Conservation (phyloP, 352 stramenopile genomes). For the Globisporangium megalacanthum region DNA sequence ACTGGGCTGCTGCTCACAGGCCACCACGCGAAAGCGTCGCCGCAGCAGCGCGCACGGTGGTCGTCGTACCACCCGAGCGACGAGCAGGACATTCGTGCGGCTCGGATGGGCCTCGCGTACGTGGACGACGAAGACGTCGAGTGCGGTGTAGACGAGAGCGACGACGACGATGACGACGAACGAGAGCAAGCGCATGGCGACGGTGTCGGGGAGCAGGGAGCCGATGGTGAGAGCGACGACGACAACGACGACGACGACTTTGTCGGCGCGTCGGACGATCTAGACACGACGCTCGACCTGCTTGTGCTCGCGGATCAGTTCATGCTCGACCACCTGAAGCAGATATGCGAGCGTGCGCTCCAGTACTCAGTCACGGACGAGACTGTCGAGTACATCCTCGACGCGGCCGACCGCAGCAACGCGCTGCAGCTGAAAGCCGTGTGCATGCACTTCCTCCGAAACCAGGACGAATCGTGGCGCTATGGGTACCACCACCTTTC, state of each 20-base stretch:
- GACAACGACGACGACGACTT: constrained; percentile 9
- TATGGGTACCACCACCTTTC: constrained; percentile 9
- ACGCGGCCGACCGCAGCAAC: constrained; percentile 90
- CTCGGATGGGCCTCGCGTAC: constrained; percentile 8
- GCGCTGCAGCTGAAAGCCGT: constrained; percentile 87
- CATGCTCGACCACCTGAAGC: constrained; percentile 96
- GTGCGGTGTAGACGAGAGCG: constrained; percentile 1
- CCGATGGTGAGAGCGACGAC: background rate
- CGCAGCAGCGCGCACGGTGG: constrained; percentile 16
- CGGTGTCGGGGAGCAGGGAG: background rate
- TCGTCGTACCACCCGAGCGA: constrained; percentile 15
- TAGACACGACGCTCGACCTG: constrained; percentile 83
- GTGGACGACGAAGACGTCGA: constrained; percentile 15
- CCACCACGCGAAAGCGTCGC: background rate
- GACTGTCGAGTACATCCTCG: constrained; percentile 84
- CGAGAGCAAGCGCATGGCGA: background rate
- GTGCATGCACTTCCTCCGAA: constrained; percentile 91
- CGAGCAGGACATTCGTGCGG: constrained; percentile 5
- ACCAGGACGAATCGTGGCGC: constrained; percentile 29
- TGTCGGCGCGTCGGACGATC: constrained; percentile 27
- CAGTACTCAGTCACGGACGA: constrained; percentile 76
- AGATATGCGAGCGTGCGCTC: constrained; percentile 90
- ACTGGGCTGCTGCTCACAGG: background rate
- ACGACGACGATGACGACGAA: constrained; percentile 1
- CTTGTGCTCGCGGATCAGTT: constrained; percentile 94